A percentile compares a stretch with the other conserved stretches of the same genome.
These are phyloP conservation scores for Aspergillus egyptiacus DNA, from an alignment of 495 filamentous ascomycete genomes.

Conservation along the genomic window DNA sequence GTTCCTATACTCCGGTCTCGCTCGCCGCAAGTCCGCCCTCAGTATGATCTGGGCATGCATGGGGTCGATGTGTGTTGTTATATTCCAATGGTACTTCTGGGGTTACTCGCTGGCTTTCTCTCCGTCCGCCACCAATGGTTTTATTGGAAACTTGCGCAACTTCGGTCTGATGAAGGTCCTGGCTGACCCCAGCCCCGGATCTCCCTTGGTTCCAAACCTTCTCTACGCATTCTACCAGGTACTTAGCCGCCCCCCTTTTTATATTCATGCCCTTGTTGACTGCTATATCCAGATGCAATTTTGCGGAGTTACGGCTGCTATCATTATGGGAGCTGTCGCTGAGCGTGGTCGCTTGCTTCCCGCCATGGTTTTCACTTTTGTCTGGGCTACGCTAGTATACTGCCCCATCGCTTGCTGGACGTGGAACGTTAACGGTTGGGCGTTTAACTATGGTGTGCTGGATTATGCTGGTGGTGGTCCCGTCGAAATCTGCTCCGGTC, in stretches of 20 bases:
- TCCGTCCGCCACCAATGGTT: slow-evolving; percentile 55
- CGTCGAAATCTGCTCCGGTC: slow-evolving; percentile 93
- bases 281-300: slow-evolving; percentile 84
- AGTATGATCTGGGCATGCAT: slow-evolving; percentile 69
- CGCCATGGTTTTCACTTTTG: slow-evolving; percentile 90
- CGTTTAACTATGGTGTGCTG: slow-evolving; percentile 81
- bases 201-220: slow-evolving; percentile 56
- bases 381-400: slow-evolving; percentile 97
- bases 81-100: slow-evolving; percentile 74
- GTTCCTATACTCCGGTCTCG: slow-evolving; percentile 62
- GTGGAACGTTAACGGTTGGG: slow-evolving; percentile 95
- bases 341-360: slow-evolving; percentile 92
- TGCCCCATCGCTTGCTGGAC: slow-evolving; percentile 94
- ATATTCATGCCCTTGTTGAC: neutral
- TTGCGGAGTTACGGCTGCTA: slow-evolving; percentile 85
- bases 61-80: slow-evolving; percentile 57
- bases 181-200: slow-evolving; percentile 57
- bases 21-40: slow-evolving; percentile 58
- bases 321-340: slow-evolving; percentile 85
- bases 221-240: slow-evolving; percentile 68
- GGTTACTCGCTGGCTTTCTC: slow-evolving; percentile 69
- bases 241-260: slow-evolving; percentile 4
- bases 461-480: slow-evolving; percentile 97
- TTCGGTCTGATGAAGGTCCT: slow-evolving; percentile 62
- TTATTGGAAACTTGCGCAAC: slow-evolving; percentile 59